Evolutionary conservation across 495 filamentous ascomycete genomes (phyloP).

Genomic region (Xylaria longipes): DNA sequence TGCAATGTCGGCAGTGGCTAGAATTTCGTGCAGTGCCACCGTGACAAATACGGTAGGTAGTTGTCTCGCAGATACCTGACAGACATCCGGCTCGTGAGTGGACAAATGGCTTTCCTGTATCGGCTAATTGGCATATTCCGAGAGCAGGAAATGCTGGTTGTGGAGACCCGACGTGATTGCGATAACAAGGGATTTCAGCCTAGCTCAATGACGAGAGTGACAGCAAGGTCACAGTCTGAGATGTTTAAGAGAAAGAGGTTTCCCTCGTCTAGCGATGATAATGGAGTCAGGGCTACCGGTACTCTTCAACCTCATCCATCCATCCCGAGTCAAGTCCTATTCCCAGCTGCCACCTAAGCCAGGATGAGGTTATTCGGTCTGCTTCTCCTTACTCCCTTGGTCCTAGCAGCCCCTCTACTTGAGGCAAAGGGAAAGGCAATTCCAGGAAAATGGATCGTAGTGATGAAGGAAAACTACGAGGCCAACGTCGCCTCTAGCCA

Average conservation of each 20-base stretch:
- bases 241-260: slow-evolving; percentile 13
- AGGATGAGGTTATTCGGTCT: slow-evolving; percentile 38
- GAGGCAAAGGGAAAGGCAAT: slow-evolving; percentile 43
- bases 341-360: neutral
- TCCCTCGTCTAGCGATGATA: neutral
- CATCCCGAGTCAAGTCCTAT: neutral
- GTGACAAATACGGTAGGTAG: slow-evolving; percentile 13
- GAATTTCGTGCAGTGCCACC: slow-evolving; percentile 5
- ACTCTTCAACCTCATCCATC: neutral
- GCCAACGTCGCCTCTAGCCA: slow-evolving; percentile 30
- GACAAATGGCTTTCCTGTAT: neutral
- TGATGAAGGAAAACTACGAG: slow-evolving; percentile 51
- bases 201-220: neutral
- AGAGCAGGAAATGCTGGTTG: neutral
- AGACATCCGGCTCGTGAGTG: slow-evolving; percentile 8
- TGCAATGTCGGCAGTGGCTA: slow-evolving; percentile 8
- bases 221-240: neutral
- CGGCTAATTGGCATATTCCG: slow-evolving; percentile 21
- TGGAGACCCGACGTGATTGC: slow-evolving; percentile 11
- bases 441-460: slow-evolving; percentile 62
- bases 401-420: slow-evolving; percentile 43
- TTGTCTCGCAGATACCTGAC: neutral
- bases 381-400: slow-evolving; percentile 29
- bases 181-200: slow-evolving; percentile 5
- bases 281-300: neutral